phyloP scores from a whole-genome alignment of 352 stramenopile species.

The Hyphochytrium catenoides region DNA sequence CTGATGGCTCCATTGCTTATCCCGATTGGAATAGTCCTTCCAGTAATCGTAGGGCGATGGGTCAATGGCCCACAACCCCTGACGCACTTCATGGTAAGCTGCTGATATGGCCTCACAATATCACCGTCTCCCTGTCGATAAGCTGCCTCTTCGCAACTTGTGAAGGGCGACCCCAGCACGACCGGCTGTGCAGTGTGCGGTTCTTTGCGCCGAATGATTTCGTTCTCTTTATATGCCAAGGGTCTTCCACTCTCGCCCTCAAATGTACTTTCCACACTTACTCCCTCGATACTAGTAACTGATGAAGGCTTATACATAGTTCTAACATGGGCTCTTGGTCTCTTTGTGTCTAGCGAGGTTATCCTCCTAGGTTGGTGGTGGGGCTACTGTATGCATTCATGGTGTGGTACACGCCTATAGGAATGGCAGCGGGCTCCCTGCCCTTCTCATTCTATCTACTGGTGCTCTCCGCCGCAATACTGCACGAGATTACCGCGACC shows the following conservation, averaged over 20 bases:
- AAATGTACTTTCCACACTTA: too few relatives aligned
- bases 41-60: conserved; percentile 36
- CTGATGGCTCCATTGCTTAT: conserved; percentile 60
- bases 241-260: too few relatives aligned
- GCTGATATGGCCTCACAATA: too few relatives aligned
- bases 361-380: conserved; percentile 50
- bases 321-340: conserved; percentile 12
- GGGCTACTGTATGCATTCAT: conserved; percentile 51
- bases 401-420: conserved; percentile 44
- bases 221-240: too few relatives aligned
- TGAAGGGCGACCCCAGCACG: too few relatives aligned
- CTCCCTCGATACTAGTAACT: too few relatives aligned
- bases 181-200: too few relatives aligned
- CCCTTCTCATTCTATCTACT: conserved; percentile 51
- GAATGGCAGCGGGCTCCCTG: conserved; percentile 35
- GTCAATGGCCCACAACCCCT: conserved; percentile 41
- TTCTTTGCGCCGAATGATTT: too few relatives aligned
- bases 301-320: too few relatives aligned
- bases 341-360: conserved; percentile 21
- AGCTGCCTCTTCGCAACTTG: too few relatives aligned
- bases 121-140: too few relatives aligned
- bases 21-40: conserved; percentile 60
- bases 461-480: conserved; percentile 28
- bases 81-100: conserved; percentile 36
- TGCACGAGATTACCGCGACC: conserved; percentile 58